phyloP scores from a whole-genome alignment of 2,329 filamentous ascomycete species.

The Decorospora gaudefroyi region DNA sequence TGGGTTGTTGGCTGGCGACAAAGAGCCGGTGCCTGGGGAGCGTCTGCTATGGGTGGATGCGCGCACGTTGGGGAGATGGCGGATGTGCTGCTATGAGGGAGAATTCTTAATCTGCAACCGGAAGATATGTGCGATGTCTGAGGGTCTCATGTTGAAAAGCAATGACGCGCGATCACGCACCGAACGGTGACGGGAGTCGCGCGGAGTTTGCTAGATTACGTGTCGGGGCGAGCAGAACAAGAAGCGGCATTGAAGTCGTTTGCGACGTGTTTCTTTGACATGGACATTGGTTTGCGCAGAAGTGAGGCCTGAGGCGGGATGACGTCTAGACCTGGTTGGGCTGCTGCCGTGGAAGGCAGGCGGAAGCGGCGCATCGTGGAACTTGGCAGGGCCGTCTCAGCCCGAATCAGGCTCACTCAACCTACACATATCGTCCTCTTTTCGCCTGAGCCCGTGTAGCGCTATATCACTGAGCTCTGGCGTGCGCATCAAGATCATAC shows the following conservation, averaged over 20 bases:
- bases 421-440: neutral
- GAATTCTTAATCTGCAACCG: constrained; percentile 23
- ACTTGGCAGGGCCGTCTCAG: constrained; percentile 24
- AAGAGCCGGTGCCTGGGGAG: constrained; percentile 35
- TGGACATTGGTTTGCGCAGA: constrained; percentile 4
- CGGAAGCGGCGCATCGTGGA: constrained; percentile 24
- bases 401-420: neutral
- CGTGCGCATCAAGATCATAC: too few relatives aligned
- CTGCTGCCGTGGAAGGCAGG: constrained; percentile 15
- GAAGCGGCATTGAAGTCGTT: constrained; percentile 1
- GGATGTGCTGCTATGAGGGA: constrained; percentile 31
- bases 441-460: neutral
- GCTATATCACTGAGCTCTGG: too few relatives aligned
- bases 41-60: constrained; percentile 31
- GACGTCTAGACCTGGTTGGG: constrained; percentile 25
- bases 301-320: constrained; percentile 4
- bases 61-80: constrained; percentile 36
- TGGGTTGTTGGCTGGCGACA: constrained; percentile 39
- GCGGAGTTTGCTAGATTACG: neutral
- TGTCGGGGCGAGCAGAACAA: neutral
- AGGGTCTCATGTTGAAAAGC: constrained; percentile 28
- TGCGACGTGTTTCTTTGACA: constrained; percentile 3
- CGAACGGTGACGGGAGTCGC: constrained; percentile 8
- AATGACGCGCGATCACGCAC: constrained; percentile 16
- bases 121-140: constrained; percentile 17